Conservation (phyloP, 169 alveolate genomes). For the Eimeria brunetti region DNA sequence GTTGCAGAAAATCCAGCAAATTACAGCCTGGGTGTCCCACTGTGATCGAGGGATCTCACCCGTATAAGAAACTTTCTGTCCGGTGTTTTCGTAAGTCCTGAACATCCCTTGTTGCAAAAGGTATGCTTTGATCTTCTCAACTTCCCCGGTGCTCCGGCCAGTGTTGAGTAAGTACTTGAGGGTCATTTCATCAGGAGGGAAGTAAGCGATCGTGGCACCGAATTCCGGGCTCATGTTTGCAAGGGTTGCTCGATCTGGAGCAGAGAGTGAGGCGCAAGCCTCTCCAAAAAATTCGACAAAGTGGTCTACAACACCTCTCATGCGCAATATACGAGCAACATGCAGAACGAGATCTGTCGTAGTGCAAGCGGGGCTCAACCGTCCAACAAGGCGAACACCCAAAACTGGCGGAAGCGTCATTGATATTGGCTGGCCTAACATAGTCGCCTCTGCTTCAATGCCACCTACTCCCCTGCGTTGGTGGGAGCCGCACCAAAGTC, state of each 20-base stretch:
- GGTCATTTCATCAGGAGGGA: slow-evolving; percentile 96
- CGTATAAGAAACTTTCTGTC: slow-evolving; percentile 85
- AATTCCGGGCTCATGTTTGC: slow-evolving; percentile 99
- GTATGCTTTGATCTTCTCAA: slow-evolving; percentile 92
- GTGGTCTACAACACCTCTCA: slow-evolving; percentile 98
- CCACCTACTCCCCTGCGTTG: slow-evolving; percentile 98
- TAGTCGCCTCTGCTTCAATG: slow-evolving; percentile 99
- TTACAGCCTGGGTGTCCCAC: not conserved
- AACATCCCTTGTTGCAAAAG: slow-evolving; percentile 89
- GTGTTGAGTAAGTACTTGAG: slow-evolving; percentile 93
- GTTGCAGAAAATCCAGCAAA: not conserved
- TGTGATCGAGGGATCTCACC: not conserved
- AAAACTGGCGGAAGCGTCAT: slow-evolving; percentile 98
- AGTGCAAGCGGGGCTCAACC: slow-evolving; percentile 90
- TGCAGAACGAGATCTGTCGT: slow-evolving; percentile 97
- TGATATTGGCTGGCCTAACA: slow-evolving; percentile 98
- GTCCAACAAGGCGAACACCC: slow-evolving; percentile 96
- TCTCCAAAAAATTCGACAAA: slow-evolving; percentile 97
- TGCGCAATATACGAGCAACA: slow-evolving; percentile 86
- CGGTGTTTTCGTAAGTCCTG: slow-evolving; percentile 83
- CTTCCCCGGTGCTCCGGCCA: slow-evolving; percentile 92
- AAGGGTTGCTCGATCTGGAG: slow-evolving; percentile 97
- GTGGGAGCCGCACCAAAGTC: slow-evolving; percentile 44
- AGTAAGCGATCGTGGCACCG: slow-evolving; percentile 98
- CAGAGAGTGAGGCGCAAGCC: slow-evolving; percentile 91